Percentiles rank a stretch among this genome's conserved stretches.
phyloP scores from a whole-genome alignment of 2,329 filamentous ascomycete species.

The Biscogniauxia marginata region DNA sequence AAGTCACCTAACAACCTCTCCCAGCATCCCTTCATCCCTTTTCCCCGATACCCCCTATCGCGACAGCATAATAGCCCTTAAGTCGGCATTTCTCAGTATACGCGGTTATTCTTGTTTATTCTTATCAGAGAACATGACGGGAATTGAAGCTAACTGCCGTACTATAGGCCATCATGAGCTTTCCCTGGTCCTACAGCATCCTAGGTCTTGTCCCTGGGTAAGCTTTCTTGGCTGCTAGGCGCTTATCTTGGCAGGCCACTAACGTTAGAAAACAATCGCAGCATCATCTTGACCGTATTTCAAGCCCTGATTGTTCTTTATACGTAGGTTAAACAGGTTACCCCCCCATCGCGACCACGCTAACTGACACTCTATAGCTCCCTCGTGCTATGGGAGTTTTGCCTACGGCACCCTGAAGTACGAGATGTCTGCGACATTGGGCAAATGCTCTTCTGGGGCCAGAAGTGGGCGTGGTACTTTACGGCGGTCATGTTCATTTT shows the following conservation, averaged over 20 bases:
- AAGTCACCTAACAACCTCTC: slow-evolving; percentile 12
- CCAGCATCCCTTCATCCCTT: background rate
- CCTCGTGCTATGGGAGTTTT: slow-evolving; percentile 64
- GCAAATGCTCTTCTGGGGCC: slow-evolving; percentile 90
- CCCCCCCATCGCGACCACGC: background rate
- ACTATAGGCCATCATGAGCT: slow-evolving; percentile 81
- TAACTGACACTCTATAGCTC: slow-evolving; percentile 15
- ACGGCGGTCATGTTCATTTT: slow-evolving; percentile 85
- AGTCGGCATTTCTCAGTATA: no score
- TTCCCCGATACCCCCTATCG: background rate
- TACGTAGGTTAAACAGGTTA: slow-evolving; percentile 56
- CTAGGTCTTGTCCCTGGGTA: slow-evolving; percentile 80
- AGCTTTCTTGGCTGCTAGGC: slow-evolving; percentile 19
- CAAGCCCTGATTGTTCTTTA: slow-evolving; percentile 80
- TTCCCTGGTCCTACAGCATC: slow-evolving; percentile 88
- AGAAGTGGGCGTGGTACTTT: slow-evolving; percentile 67
- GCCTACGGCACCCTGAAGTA: slow-evolving; percentile 84
- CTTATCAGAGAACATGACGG: background rate
- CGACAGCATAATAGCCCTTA: background rate
- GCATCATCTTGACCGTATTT: slow-evolving; percentile 75
- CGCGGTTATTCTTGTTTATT: background rate
- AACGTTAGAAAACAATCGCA: slow-evolving; percentile 20
- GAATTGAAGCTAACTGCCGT: slow-evolving; percentile 15
- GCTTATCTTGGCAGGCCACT: slow-evolving; percentile 9
- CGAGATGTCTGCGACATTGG: slow-evolving; percentile 93